Percentiles rank a stretch among this genome's conserved stretches.
These are phyloP conservation scores for Xylaria digitata DNA, from an alignment of 2,329 filamentous ascomycete species.

Conservation along the genomic window DNA sequence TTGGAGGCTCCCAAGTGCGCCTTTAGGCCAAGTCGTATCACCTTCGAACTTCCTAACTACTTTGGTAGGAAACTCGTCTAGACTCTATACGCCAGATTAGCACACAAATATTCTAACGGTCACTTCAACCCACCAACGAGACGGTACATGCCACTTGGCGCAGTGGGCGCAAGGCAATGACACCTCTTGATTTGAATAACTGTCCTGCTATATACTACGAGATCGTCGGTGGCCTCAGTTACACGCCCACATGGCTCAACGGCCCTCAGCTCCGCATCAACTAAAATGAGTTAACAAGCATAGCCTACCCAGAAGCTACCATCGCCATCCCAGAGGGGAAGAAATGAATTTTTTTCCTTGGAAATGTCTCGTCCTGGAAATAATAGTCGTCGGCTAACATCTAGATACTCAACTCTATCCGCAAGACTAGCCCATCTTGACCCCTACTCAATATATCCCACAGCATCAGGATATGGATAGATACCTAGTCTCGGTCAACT, in stretches of 20 bases:
- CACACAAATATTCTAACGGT: constrained; percentile 16
- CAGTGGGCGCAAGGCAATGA: constrained; percentile 23
- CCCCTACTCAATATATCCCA: constrained; percentile 34
- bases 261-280: constrained; percentile 34
- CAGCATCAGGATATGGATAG: constrained; percentile 29
- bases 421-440: constrained; percentile 26
- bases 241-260: constrained; percentile 33
- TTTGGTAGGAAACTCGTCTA: constrained; percentile 27
- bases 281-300: constrained; percentile 14
- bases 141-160: constrained; percentile 24
- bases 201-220: constrained; percentile 22
- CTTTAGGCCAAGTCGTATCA: constrained; percentile 24
- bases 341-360: constrained; percentile 15
- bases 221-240: constrained; percentile 30
- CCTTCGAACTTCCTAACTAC: constrained; percentile 22
- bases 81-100: constrained; percentile 15
- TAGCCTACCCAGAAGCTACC: constrained; percentile 6
- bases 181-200: constrained; percentile 27
- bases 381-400: constrained; percentile 24
- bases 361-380: constrained; percentile 21
- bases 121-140: constrained; percentile 31
- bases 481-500: constrained; percentile 28
- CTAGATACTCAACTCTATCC: constrained; percentile 26
- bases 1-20: constrained; percentile 37
- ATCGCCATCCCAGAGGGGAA: constrained; percentile 16